Conservation (phyloP, 768 basidiomycete genomes). For the Lactifluus echinatus region DNA sequence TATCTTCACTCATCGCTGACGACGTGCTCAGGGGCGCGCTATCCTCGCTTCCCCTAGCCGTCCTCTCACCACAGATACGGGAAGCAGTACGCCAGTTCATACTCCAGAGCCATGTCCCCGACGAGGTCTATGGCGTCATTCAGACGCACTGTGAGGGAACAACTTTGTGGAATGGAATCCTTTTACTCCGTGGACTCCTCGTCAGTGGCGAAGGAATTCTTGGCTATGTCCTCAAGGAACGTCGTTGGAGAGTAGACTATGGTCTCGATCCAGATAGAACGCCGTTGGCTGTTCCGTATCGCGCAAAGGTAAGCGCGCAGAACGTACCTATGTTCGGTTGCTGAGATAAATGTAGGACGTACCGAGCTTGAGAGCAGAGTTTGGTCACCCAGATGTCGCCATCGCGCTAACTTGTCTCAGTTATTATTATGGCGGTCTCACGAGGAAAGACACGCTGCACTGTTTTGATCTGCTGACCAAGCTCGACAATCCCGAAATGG, state of each 20-base stretch:
- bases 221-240: constrained; percentile 30
- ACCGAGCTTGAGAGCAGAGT: constrained; percentile 39
- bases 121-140: neutral
- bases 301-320: constrained; percentile 29
- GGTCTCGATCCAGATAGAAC: constrained; percentile 37
- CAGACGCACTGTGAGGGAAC: neutral
- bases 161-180: constrained; percentile 29
- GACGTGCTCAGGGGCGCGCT: neutral
- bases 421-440: constrained; percentile 43
- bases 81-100: constrained; percentile 5
- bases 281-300: constrained; percentile 43
- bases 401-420: constrained; percentile 38
- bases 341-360: constrained; percentile 32
- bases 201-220: constrained; percentile 32
- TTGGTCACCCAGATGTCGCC: constrained; percentile 44
- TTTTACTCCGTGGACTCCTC: constrained; percentile 40
- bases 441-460: constrained; percentile 29
- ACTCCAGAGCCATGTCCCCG: neutral
- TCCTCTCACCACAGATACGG: neutral
- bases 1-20: neutral
- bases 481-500: constrained; percentile 33
- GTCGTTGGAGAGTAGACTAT: constrained; percentile 45
- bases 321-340: neutral
- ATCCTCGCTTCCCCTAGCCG: neutral
- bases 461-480: constrained; percentile 34